phyloP scores from a whole-genome alignment of 2,329 filamentous ascomycete species.

The Cladosporium sp. region DNA sequence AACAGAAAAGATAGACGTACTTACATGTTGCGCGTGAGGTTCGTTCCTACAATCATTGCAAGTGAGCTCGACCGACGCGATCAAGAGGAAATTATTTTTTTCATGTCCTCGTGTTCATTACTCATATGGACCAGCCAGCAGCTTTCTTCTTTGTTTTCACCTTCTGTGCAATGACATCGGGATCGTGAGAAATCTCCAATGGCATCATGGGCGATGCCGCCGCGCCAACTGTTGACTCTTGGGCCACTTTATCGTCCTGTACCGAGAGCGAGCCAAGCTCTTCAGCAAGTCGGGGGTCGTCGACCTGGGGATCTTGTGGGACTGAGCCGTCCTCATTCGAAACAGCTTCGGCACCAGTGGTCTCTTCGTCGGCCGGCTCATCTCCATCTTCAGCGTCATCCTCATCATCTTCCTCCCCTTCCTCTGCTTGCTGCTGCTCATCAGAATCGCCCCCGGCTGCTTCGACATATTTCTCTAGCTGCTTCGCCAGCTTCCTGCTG shows the following conservation, averaged over 20 bases:
- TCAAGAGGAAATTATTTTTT: not conserved
- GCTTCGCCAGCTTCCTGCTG: conserved; percentile 93
- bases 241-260: conserved; percentile 16
- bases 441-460: conserved; percentile 50
- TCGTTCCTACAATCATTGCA: too few relatives aligned
- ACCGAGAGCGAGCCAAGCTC: conserved; percentile 19
- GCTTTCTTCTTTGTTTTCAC: conserved; percentile 32
- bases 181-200: conserved; percentile 25
- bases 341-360: conserved; percentile 13
- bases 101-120: conserved; percentile 5
- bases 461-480: conserved; percentile 77
- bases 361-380: conserved; percentile 16
- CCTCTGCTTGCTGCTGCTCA: conserved; percentile 24
- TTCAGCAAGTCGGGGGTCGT: conserved; percentile 21
- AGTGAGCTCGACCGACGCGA: too few relatives aligned
- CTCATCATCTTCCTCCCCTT: conserved; percentile 33
- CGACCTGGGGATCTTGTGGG: conserved; percentile 13
- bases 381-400: conserved; percentile 35
- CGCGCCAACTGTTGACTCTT: conserved; percentile 17
- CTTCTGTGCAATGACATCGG: conserved; percentile 25
- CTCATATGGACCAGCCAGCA: conserved; percentile 32
- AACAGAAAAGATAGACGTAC: not conserved
- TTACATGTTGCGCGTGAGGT: not conserved
- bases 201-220: conserved; percentile 20
- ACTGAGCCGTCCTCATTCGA: conserved; percentile 10